A percentile compares a stretch with the other conserved stretches of the same genome.
Evolutionary conservation across 2,329 filamentous ascomycete genomes (phyloP).

Genomic region (Fusarium nanum): DNA sequence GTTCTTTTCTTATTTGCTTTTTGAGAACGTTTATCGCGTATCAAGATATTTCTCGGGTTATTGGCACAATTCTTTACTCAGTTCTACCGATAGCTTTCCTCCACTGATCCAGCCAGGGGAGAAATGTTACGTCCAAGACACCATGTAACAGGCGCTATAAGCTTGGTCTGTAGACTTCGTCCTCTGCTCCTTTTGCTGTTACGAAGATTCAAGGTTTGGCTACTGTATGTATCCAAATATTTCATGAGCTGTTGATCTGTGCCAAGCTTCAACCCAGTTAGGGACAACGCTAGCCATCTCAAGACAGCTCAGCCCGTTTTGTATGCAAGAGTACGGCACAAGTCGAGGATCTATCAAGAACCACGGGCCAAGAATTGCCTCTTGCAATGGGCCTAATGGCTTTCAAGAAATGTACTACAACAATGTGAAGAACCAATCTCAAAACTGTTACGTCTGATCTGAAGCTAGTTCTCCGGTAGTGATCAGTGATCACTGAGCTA

Average conservation of each 20-base stretch:
- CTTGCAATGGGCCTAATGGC: neutral
- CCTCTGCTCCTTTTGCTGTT: neutral
- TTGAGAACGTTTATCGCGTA: neutral
- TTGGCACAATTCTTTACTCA: neutral
- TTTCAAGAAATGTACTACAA: neutral
- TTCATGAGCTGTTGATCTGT: slow-evolving; percentile 2
- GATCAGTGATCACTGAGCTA: neutral
- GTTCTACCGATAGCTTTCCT: neutral
- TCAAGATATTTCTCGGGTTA: neutral
- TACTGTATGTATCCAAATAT: neutral
- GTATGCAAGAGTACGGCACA: slow-evolving; percentile 8
- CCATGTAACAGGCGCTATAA: neutral
- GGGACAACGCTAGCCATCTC: slow-evolving; percentile 16
- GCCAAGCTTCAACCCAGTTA: slow-evolving; percentile 3
- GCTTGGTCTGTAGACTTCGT: neutral
- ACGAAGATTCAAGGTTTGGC: neutral
- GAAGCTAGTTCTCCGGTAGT: slow-evolving; percentile 6
- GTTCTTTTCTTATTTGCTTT: neutral
- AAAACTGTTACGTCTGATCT: neutral
- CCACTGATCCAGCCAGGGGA: neutral
- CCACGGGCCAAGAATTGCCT: neutral
- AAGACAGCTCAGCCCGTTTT: slow-evolving; percentile 17
- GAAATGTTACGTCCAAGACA: neutral
- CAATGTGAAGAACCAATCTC: neutral
- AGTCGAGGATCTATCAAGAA: neutral